Conservation (phyloP, 2,329 filamentous ascomycete species). For the Aspergillus sp. region DNA sequence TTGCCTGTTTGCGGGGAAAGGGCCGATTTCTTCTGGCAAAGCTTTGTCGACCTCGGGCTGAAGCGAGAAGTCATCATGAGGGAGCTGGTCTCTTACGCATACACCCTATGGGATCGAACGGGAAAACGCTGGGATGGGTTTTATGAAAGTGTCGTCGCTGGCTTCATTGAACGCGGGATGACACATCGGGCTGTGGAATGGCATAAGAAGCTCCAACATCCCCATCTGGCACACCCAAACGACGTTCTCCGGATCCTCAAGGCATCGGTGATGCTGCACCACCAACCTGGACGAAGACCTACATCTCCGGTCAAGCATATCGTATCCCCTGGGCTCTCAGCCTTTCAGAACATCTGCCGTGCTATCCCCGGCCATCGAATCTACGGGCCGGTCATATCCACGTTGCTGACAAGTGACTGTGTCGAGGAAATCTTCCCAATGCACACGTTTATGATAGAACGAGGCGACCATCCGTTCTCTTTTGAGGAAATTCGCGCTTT, state of each 20-base stretch:
- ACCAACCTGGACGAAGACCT: constrained; percentile 17
- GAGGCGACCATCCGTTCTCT: constrained; percentile 42
- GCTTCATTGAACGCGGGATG: constrained; percentile 30
- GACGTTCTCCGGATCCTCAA: constrained; percentile 31
- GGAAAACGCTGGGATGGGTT: constrained; percentile 39
- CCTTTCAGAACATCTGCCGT: constrained; percentile 45
- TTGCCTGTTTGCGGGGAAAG: constrained; percentile 36
- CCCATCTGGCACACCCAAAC: constrained; percentile 29
- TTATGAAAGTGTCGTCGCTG: constrained; percentile 38
- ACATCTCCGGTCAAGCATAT: constrained; percentile 5
- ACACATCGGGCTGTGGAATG: constrained; percentile 32
- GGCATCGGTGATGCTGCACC: constrained; percentile 22
- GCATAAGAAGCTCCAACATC: constrained; percentile 37
- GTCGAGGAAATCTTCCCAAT: constrained; percentile 44
- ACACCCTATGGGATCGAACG: constrained; percentile 38
- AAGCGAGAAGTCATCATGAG: constrained; percentile 32
- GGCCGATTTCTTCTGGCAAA: constrained; percentile 44
- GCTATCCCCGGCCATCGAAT: constrained; percentile 37
- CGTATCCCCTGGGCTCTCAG: constrained; percentile 26
- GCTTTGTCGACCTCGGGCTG: constrained; percentile 37
- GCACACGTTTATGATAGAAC: constrained; percentile 45
- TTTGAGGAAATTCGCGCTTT: constrained; percentile 41
- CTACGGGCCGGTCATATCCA: constrained; percentile 45
- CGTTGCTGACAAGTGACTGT: constrained; percentile 37
- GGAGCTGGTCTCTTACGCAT: constrained; percentile 37